Evolutionary conservation across 225 moss, liverwort and hornwort genomes (phyloP), one percentile per base, ranked within the genome.

Genomic region (Physcomitrellopsis africana): DNA sequence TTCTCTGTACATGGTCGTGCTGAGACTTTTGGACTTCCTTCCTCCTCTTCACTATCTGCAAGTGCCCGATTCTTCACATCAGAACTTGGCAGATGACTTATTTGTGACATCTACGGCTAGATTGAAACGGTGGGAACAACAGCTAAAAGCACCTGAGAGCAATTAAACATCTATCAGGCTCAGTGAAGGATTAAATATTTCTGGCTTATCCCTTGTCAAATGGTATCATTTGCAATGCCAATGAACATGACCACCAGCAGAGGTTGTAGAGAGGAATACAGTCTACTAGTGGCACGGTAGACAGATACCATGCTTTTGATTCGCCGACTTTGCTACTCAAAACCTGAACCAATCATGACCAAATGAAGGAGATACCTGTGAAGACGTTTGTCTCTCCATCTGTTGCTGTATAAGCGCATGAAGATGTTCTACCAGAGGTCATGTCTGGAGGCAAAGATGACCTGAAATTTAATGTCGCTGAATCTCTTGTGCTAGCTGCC

Each of bases 11-110:
- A 73, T 29, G 52, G 68, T 10, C 72, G 44, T 44, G 51, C 68
- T 27, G 67, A 65, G 60, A 29, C 62, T 8, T 56, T 27, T 12
- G 51, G 14, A 15, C 65, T 47, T 48, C 55, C 69, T 49, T 78
- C 80, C 51, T 58, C 82, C 58, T 46, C 82, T 70, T 86, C 82
- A 67, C 63, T 82, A 1, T 77, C 86, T 85, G 82, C 63, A 79
- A 66, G 55, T 67, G 63, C 43, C 7, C 29, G 64, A 23, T 68
- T 78, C 65, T 24, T 70, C 51, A 63, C 41, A 65, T 74, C 51
- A 81, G 24, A 58, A 67, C 57, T 59, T 22, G 47, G 68, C 32
- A 37, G 32, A 37, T 37, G 32, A 37, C 32, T 37, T 37, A 37
- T 2, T 37, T 7, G 32, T 4, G 32, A 37, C 32, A 37, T 37